phyloP scores from a whole-genome alignment of 805 yeast genomes.

The Monosporozyma unispora region DNA sequence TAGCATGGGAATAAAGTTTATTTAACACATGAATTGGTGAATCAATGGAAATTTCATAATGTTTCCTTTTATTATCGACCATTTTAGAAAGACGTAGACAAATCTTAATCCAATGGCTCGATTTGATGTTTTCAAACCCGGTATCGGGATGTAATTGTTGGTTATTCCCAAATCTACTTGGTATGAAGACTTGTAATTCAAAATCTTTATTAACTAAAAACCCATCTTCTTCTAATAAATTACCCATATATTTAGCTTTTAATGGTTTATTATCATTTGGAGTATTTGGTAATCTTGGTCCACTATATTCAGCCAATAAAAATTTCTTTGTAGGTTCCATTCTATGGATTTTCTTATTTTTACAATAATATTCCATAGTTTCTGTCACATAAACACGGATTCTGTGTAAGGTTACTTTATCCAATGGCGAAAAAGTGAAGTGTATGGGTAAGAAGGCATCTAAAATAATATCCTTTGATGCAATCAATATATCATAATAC shows the following conservation, averaged over 20 bases:
- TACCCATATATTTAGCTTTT: constrained; percentile 36
- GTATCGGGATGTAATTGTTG: constrained; percentile 77
- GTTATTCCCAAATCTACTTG: constrained; percentile 51
- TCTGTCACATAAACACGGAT: constrained; percentile 81
- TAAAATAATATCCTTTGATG: constrained; percentile 78
- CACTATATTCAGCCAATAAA: constrained; percentile 71
- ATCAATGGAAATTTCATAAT: constrained; percentile 89
- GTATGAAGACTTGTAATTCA: constrained; percentile 81
- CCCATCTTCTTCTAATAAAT: constrained; percentile 35
- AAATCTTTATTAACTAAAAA: constrained; percentile 69
- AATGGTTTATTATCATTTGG: constrained; percentile 24
- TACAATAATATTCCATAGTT: constrained; percentile 82
- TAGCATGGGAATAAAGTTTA: constrained; percentile 69
- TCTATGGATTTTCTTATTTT: constrained; percentile 78
- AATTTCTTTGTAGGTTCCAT: constrained; percentile 83
- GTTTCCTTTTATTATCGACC: constrained; percentile 69
- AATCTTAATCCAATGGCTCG: constrained; percentile 93
- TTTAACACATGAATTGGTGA: constrained; percentile 84
- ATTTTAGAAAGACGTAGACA: constrained; percentile 67
- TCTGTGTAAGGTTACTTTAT: constrained; percentile 77
- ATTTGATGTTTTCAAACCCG: constrained; percentile 64
- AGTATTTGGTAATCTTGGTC: constrained; percentile 35
- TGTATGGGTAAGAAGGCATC: constrained; percentile 80
- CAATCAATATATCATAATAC: constrained; percentile 82
- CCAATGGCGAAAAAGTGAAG: constrained; percentile 75